phyloP scores from a whole-genome alignment of 75 land plant genomes.

The Sequoiadendron giganteum region DNA sequence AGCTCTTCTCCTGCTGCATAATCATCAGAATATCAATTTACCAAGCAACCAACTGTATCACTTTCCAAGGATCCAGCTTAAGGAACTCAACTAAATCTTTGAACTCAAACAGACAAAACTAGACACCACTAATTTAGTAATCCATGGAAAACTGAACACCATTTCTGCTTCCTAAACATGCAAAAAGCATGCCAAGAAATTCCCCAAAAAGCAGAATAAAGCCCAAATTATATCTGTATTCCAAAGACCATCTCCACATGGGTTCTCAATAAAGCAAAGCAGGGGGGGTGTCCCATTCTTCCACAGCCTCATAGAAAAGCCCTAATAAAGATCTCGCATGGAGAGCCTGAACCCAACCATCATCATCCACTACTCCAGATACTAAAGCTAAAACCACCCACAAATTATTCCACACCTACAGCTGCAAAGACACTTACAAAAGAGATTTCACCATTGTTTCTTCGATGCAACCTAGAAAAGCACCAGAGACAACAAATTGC shows the following conservation, averaged over 20 bases:
- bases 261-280: not conserved
- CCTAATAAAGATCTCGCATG: not conserved
- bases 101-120: slow-evolving; percentile 4
- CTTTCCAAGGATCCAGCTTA: not conserved
- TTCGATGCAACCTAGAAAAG: not conserved
- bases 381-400: not conserved
- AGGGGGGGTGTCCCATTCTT: not conserved
- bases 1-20: no score
- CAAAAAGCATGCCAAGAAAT: not conserved
- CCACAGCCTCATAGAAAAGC: not conserved
- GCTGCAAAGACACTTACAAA: not conserved
- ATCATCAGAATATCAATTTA: not conserved
- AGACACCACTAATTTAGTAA: not conserved
- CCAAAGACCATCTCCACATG: slow-evolving; percentile 3
- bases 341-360: not conserved
- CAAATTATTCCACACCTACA: not conserved
- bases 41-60: not conserved
- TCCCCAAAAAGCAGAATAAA: not conserved
- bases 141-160: not conserved
- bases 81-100: not conserved
- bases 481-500: not conserved
- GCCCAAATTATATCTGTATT: not conserved
- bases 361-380: not conserved
- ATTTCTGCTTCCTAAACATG: not conserved
- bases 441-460: not conserved